A percentile compares a stretch with the other conserved stretches of the same genome.
These are phyloP conservation scores for Amniculicola lignicola DNA, from an alignment of 495 filamentous ascomycete genomes.

Conservation along the genomic window DNA sequence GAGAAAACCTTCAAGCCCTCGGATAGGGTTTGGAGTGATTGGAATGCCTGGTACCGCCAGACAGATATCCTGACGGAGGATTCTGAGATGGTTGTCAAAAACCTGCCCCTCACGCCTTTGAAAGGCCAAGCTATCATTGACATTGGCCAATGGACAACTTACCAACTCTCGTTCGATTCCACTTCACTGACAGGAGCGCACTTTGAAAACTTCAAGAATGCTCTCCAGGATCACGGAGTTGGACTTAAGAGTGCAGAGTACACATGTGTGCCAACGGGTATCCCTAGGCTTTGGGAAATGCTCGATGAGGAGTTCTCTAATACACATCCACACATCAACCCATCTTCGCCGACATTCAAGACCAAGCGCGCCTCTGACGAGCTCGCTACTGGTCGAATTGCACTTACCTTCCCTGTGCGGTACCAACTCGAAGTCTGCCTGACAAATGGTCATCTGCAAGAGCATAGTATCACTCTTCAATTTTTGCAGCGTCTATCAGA, in stretches of 20 bases:
- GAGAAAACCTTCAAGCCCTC: conserved; percentile 42
- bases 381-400: conserved; percentile 6
- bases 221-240: conserved; percentile 73
- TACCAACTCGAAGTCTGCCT: conserved; percentile 94
- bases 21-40: conserved; percentile 56
- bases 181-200: conserved; percentile 23
- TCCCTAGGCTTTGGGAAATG: conserved; percentile 55
- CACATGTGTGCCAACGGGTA: conserved; percentile 31
- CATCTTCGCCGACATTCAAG: too few species aligned
- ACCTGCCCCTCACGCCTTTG: conserved; percentile 52
- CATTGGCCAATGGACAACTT: conserved; percentile 75
- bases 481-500: conserved; percentile 62
- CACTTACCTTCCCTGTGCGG: conserved; percentile 66
- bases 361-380: conserved; percentile 37
- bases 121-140: conserved; percentile 63
- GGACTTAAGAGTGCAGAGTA: conserved; percentile 28
- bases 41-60: conserved; percentile 71
- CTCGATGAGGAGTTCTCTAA: conserved; percentile 40
- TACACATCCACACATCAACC: conserved; percentile 17
- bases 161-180: conserved; percentile 52
- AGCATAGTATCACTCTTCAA: conserved; percentile 62
- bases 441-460: conserved; percentile 73
- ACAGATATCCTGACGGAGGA: conserved; percentile 60
- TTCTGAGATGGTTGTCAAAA: conserved; percentile 35
- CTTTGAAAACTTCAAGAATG: conserved; percentile 39